Conservation (phyloP, 805 yeast species). For the Tetrapisispora taiwanensis region DNA sequence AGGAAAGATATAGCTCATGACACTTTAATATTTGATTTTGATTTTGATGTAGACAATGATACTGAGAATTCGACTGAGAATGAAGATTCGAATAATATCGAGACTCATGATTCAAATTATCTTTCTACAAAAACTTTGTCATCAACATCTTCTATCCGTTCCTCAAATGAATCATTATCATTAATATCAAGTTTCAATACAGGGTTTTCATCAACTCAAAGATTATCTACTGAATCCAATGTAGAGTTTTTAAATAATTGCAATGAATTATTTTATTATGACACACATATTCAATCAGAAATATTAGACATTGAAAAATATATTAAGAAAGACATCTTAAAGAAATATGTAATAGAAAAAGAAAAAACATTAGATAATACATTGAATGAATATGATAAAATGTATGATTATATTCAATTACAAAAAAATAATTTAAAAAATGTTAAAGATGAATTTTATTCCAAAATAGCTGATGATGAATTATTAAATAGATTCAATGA, state of each 20-base stretch:
- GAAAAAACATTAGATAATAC: conserved; percentile 23
- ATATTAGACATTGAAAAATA: conserved; percentile 18
- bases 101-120: background rate
- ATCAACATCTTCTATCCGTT: background rate
- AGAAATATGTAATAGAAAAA: conserved; percentile 16
- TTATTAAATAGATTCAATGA: conserved; percentile 23
- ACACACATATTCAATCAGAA: conserved; percentile 17
- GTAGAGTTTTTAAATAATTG: conserved; percentile 6
- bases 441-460: conserved; percentile 21
- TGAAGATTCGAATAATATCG: background rate
- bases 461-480: conserved; percentile 18
- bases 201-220: background rate
- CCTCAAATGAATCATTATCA: background rate
- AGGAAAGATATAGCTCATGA: background rate
- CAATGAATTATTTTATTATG: conserved; percentile 16
- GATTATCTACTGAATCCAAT: background rate
- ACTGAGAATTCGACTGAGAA: background rate
- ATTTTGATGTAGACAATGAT: background rate
- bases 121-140: background rate
- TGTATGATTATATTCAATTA: conserved; percentile 1
- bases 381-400: conserved; percentile 19
- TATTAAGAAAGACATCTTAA: conserved; percentile 14
- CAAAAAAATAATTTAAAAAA: conserved; percentile 8
- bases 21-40: background rate
- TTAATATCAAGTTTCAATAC: background rate